phyloP scores from a whole-genome alignment of 129 eudicot genomes.

The Dittrichia graveolens region DNA sequence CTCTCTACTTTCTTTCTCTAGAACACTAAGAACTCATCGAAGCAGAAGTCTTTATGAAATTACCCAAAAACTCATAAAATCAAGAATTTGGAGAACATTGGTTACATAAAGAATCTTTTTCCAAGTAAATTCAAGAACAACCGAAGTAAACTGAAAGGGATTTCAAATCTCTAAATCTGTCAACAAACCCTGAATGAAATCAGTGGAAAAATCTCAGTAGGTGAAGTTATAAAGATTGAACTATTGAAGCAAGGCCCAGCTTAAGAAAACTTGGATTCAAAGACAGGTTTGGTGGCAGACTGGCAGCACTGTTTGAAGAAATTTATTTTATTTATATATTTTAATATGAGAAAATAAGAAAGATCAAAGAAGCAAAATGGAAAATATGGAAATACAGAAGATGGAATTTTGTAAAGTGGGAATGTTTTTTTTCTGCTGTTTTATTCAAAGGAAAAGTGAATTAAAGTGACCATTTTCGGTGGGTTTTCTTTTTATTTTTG shows the following conservation, averaged over 20 bases:
- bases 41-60: constrained; percentile 11
- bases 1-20: constrained; percentile 23
- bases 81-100: not conserved
- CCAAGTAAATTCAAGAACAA: constrained; percentile 1
- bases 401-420: constrained; percentile 33
- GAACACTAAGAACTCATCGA: constrained; percentile 28
- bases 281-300: constrained; percentile 44
- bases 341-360: not conserved
- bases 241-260: constrained; percentile 38
- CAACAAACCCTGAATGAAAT: constrained; percentile 28
- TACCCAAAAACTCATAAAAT: constrained; percentile 18
- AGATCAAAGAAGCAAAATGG: constrained; percentile 25
- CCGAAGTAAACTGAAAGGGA: constrained; percentile 20
- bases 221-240: constrained; percentile 39
- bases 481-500: constrained; percentile 15
- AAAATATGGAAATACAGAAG: constrained; percentile 4
- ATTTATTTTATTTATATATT: not conserved
- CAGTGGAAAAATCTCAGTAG: constrained; percentile 35
- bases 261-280: constrained; percentile 43
- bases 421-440: constrained; percentile 33
- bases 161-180: constrained; percentile 10
- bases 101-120: constrained; percentile 21
- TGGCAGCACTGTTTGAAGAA: constrained; percentile 34
- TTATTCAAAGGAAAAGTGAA: constrained; percentile 33
- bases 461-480: constrained; percentile 35